Percentiles rank a stretch among this genome's conserved stretches.
phyloP scores from a whole-genome alignment of 2,329 filamentous ascomycete genomes.

The Scedosporium aurantiacum region DNA sequence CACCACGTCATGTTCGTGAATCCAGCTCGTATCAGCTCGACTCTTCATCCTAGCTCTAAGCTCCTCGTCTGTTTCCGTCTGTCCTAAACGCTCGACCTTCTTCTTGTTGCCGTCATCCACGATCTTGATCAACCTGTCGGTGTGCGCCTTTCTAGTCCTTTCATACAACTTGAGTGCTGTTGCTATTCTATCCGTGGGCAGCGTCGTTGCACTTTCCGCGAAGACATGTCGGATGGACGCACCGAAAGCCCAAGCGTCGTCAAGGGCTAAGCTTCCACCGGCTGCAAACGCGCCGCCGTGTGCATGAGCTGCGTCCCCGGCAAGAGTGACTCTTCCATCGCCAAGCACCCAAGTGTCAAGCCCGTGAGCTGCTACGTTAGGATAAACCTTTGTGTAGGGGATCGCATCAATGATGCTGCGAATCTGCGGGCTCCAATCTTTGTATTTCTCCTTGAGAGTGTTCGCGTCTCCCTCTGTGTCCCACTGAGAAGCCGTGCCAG shows the following conservation, averaged over 20 bases:
- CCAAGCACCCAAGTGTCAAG: conserved; percentile 30
- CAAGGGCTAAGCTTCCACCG: conserved; percentile 27
- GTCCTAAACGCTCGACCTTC: conserved; percentile 14
- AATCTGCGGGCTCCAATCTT: conserved; percentile 30
- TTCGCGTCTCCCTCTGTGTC: conserved; percentile 24
- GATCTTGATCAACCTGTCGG: conserved; percentile 22
- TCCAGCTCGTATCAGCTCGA: conserved; percentile 28
- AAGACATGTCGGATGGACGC: conserved; percentile 26
- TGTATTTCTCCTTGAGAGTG: conserved; percentile 24
- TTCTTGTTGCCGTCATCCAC: conserved; percentile 21
- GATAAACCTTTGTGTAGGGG: conserved; percentile 28
- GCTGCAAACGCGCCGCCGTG: conserved; percentile 30
- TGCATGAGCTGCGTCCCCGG: conserved; percentile 28
- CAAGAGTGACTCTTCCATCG: conserved; percentile 20
- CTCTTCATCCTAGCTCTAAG: conserved; percentile 22
- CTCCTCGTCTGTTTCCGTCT: conserved; percentile 24
- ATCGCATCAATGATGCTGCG: conserved; percentile 27
- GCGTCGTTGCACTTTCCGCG: conserved; percentile 7
- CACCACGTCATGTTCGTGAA: conserved; percentile 35
- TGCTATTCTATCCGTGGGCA: conserved; percentile 13
- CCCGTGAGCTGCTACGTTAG: conserved; percentile 28
- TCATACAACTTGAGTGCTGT: conserved; percentile 27
- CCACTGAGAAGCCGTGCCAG: conserved; percentile 23
- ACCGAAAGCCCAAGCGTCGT: conserved; percentile 30
- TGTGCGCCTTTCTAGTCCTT: conserved; percentile 29